phyloP scores from a whole-genome alignment of 2,329 filamentous ascomycete genomes.

The Fusarium sp. region DNA sequence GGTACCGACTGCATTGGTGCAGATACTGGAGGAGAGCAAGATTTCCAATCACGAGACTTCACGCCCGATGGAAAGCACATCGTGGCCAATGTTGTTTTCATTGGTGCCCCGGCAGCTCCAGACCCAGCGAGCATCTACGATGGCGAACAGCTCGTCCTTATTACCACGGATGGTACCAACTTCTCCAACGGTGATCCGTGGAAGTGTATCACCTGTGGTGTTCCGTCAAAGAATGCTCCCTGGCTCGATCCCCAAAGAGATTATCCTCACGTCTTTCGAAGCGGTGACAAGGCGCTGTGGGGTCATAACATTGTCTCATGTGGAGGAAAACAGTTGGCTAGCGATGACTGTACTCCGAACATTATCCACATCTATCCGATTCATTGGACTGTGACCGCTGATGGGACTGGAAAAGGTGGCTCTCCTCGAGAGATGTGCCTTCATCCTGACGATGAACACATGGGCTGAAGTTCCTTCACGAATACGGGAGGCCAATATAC shows the following conservation, averaged over 20 bases:
- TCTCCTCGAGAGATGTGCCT: conserved; percentile 56
- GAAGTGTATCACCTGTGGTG: conserved; percentile 60
- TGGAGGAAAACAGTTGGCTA: conserved; percentile 47
- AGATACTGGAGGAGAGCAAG: background rate
- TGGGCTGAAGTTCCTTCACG: conserved; percentile 56
- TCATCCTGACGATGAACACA: conserved; percentile 57
- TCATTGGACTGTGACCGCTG: conserved; percentile 31
- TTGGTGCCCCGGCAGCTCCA: conserved; percentile 54
- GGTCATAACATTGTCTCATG: conserved; percentile 54
- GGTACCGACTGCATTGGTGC: background rate
- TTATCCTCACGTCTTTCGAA: conserved; percentile 58
- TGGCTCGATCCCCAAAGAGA: conserved; percentile 41
- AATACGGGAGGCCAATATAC: conserved; percentile 39
- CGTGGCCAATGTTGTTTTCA: conserved; percentile 53
- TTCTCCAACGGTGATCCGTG: conserved; percentile 59
- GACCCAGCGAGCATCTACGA: conserved; percentile 52
- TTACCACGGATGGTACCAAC: conserved; percentile 54
- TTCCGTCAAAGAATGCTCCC: conserved; percentile 49
- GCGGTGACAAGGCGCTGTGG: conserved; percentile 51
- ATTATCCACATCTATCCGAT: conserved; percentile 19
- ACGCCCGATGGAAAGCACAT: conserved; percentile 58
- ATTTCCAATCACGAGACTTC: conserved; percentile 45
- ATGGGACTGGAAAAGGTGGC: conserved; percentile 48
- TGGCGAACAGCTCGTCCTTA: conserved; percentile 50
- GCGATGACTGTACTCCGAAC: conserved; percentile 8